Percentiles rank a stretch among this genome's conserved stretches.
Evolutionary conservation across 768 basidiomycete species (phyloP).

Genomic region (Phylloporus sp.): DNA sequence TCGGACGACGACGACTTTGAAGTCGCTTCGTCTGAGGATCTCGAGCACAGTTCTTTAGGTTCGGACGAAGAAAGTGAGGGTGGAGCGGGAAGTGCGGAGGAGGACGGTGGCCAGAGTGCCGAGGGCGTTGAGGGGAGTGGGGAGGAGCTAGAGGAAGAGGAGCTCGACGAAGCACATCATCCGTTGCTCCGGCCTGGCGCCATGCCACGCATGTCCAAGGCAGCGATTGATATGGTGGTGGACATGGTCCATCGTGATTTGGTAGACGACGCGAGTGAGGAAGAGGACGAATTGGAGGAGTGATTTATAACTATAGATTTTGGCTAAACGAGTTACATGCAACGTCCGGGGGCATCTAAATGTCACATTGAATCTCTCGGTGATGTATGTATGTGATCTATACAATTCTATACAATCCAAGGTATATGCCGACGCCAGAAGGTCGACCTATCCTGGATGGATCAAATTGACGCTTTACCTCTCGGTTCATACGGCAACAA

Average conservation of each 20-base stretch:
- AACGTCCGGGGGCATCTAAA: too few species aligned
- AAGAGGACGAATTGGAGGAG: constrained; percentile 49
- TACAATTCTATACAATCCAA: too few species aligned
- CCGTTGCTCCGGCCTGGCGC: constrained; percentile 62
- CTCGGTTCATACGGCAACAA: constrained; percentile 69
- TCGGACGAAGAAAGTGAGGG: constrained; percentile 29
- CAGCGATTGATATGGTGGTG: constrained; percentile 59
- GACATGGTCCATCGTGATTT: constrained; percentile 56
- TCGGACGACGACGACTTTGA: constrained; percentile 36
- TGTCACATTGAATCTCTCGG: too few species aligned
- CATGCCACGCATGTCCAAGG: constrained; percentile 64
- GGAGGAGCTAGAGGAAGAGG: constrained; percentile 38
- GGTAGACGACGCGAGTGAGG: constrained; percentile 31
- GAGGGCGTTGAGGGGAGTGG: constrained; percentile 34
- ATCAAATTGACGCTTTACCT: constrained; percentile 63
- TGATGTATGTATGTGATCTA: too few species aligned
- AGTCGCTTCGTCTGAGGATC: constrained; percentile 35
- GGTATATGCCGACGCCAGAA: too few species aligned
- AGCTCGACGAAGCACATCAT: constrained; percentile 52
- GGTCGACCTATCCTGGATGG: neutral
- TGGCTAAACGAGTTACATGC: neutral
- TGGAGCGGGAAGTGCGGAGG: constrained; percentile 20
- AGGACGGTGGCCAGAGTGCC: constrained; percentile 27
- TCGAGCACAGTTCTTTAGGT: constrained; percentile 36
- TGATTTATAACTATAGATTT: constrained; percentile 17